Base-by-base conservation (phyloP, 2,329 filamentous ascomycete genomes). In the Coniochaeta pulveracea region DNA sequence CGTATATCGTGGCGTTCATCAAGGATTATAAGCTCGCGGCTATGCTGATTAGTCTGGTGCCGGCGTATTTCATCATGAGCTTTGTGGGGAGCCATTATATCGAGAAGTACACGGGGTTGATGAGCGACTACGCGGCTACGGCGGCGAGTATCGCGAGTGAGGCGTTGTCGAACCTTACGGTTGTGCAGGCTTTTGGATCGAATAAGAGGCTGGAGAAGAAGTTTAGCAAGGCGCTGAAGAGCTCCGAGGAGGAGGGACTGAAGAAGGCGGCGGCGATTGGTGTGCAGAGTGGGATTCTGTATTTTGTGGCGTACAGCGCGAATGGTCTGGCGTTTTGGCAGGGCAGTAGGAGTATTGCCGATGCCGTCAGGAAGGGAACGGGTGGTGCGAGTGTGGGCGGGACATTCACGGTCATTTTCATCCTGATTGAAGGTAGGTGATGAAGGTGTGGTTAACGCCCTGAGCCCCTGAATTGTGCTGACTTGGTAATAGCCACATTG, bases 281-380 rank as follows among this genome's bases (percentile, higher is more conserved):
- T 3, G 54, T 72, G 0, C 72, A 77, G 45, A 60, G 69, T 6
- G 75, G 74, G n/a, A 47, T 73, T n/a, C 51, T 80, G 12, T 80
- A 78, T 46, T 80, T 80, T 43, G 65, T 80, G 37, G 72, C 74
- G 3, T 80, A 77, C 42, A 61, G 70, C 2, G 72, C 72, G 5
- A 79, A 77, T 44, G 75, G 68, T 6, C 52, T 80, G 9, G 75
- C 76, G 0, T 80, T 79, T 45, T 81, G 73, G 72, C 68, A 77
- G 48, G 76, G 76, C 27, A 74, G 69, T 40, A 58, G 53, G 26
- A 22, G 35, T 37, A 52, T 56, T 23, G 51, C 51, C 3, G 43
- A 51, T 7, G 43, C 45, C 1, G 43, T 48, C 23, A 49, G 50
- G 3, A 14, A 38, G 15, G 32, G 48, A 37, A 38, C 48, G 48